A percentile compares a stretch with the other conserved stretches of the same genome.
phyloP scores from a whole-genome alignment of 2,329 filamentous ascomycete species.

The Tolypocladium ovalisporum region DNA sequence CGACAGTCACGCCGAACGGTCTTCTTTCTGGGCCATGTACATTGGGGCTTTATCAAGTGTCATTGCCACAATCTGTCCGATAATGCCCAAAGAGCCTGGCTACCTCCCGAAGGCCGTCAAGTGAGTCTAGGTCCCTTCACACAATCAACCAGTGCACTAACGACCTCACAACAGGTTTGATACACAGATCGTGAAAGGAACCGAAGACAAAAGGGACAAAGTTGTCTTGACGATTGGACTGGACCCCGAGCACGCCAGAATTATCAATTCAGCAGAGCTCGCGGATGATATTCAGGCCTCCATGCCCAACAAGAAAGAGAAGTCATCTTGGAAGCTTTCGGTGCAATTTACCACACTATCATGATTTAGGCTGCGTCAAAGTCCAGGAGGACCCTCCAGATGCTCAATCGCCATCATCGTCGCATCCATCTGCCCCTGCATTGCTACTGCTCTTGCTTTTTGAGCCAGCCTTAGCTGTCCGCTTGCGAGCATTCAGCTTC shows the following conservation, averaged over 20 bases:
- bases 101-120: constrained; percentile 24
- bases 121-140: constrained; percentile 20
- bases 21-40: constrained; percentile 43
- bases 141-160: not conserved
- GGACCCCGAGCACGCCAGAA: constrained; percentile 14
- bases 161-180: constrained; percentile 3
- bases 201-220: constrained; percentile 23
- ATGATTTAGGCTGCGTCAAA: constrained; percentile 6
- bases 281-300: constrained; percentile 20
- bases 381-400: too few relatives aligned
- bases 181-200: not conserved
- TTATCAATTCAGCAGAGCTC: constrained; percentile 22
- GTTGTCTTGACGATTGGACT: constrained; percentile 25
- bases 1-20: constrained; percentile 22
- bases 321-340: constrained; percentile 20
- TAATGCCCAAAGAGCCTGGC: constrained; percentile 23
- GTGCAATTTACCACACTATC: constrained; percentile 16
- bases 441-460: constrained; percentile 12
- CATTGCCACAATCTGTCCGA: constrained; percentile 30
- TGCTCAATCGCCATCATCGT: constrained; percentile 14
- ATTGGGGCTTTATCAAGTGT: constrained; percentile 35
- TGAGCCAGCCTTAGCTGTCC: constrained; percentile 14
- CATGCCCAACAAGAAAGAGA: constrained; percentile 19
- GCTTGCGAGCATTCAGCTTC: constrained; percentile 24
- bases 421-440: constrained; percentile 11